Evolutionary conservation across 2,329 filamentous ascomycete species (phyloP).

Genomic region (Sphaerulina vaccinii): DNA sequence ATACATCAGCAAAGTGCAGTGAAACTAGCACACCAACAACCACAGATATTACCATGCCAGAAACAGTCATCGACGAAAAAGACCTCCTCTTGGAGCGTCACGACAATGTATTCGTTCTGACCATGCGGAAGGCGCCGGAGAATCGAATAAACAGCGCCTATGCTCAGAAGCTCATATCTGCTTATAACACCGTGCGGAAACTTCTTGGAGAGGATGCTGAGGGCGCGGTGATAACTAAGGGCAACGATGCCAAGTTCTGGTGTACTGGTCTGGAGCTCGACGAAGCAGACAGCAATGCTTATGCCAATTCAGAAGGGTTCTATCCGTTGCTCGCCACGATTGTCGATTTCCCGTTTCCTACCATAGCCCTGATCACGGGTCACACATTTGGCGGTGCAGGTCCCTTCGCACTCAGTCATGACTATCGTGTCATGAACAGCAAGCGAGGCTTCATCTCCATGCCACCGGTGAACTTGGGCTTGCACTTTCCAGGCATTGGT

Average conservation of each 20-base stretch:
- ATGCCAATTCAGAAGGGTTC: slow-evolving; percentile 39
- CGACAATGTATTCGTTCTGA: slow-evolving; percentile 52
- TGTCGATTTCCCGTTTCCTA: slow-evolving; percentile 44
- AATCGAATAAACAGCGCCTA: slow-evolving; percentile 53
- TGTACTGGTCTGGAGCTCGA: slow-evolving; percentile 46
- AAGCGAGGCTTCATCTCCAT: slow-evolving; percentile 50
- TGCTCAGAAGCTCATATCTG: slow-evolving; percentile 54
- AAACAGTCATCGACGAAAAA: slow-evolving; percentile 39
- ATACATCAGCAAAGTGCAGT: background rate
- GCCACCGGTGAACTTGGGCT: slow-evolving; percentile 56
- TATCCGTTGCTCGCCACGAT: slow-evolving; percentile 39
- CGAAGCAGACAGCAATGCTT: slow-evolving; percentile 37
- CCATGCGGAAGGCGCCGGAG: slow-evolving; percentile 55
- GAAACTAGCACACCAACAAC: background rate
- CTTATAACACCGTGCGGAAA: slow-evolving; percentile 49
- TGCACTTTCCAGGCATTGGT: slow-evolving; percentile 58
- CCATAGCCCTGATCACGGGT: slow-evolving; percentile 49
- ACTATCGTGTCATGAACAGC: slow-evolving; percentile 52
- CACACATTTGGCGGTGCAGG: slow-evolving; percentile 52
- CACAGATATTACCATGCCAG: slow-evolving; percentile 18
- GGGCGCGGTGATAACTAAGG: slow-evolving; percentile 55
- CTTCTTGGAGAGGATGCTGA: slow-evolving; percentile 49
- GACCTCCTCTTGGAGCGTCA: slow-evolving; percentile 49
- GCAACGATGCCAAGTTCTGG: slow-evolving; percentile 53
- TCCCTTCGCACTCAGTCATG: slow-evolving; percentile 49